These are phyloP conservation scores for Phytophthora rubi DNA, from an alignment of 352 stramenopile species.

Conservation along the genomic window DNA sequence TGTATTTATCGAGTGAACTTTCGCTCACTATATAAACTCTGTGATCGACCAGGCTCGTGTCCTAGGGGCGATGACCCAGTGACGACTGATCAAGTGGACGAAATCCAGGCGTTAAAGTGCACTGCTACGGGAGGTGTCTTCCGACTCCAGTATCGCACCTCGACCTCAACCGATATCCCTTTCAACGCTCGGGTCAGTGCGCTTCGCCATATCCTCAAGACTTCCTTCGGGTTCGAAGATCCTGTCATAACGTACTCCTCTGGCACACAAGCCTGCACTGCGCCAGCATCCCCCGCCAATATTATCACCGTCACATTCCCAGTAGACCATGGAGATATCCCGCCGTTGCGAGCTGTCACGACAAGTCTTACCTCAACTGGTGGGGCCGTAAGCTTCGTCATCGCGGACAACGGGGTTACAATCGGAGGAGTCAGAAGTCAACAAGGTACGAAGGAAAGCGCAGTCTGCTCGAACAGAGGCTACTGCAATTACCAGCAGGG, in stretches of 20 bases:
- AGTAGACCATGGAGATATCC: constrained; percentile 57
- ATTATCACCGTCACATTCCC: constrained; percentile 65
- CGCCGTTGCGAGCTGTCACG: constrained; percentile 45
- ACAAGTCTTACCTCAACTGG: constrained; percentile 34
- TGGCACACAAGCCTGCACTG: constrained; percentile 45
- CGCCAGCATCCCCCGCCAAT: constrained; percentile 43
- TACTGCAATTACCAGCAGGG: constrained; percentile 76
- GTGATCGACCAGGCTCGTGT: constrained; percentile 68
- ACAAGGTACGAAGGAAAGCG: constrained; percentile 90
- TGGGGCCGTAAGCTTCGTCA: constrained; percentile 30
- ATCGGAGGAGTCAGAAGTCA: constrained; percentile 52
- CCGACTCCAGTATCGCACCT: constrained; percentile 63
- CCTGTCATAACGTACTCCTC: constrained; percentile 52
- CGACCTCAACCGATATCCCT: constrained; percentile 57
- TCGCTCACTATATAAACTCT: neutral
- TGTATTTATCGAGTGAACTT: neutral
- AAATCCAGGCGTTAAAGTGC: constrained; percentile 83
- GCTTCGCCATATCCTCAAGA: constrained; percentile 66
- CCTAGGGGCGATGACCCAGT: constrained; percentile 88
- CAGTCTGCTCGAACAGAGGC: constrained; percentile 88
- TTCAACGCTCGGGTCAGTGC: constrained; percentile 47
- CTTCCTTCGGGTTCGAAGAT: constrained; percentile 57
- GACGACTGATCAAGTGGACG: constrained; percentile 81
- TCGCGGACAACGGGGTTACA: constrained; percentile 47
- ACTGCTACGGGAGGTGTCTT: constrained; percentile 62